Evolutionary conservation across 2,329 filamentous ascomycete genomes (phyloP).

Genomic region (Colletotrichum sp.): DNA sequence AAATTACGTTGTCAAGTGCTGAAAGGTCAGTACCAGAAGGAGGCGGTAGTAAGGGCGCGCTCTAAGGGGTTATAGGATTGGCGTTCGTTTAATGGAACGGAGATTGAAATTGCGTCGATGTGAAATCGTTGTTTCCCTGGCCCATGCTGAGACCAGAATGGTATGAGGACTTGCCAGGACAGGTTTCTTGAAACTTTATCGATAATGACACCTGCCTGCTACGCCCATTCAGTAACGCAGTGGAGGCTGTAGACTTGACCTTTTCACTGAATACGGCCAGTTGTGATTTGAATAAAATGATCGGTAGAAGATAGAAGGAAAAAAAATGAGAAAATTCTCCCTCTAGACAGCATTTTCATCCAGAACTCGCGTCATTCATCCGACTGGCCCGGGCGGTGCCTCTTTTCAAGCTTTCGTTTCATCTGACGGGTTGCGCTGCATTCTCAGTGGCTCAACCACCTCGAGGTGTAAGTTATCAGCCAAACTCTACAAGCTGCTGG

Average conservation of each 20-base stretch:
- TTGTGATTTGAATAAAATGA: not conserved
- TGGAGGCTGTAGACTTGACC: not conserved
- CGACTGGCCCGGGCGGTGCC: not conserved
- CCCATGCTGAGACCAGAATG: not conserved
- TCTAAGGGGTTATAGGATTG: not conserved
- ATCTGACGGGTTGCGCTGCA: not conserved
- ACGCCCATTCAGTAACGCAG: not conserved
- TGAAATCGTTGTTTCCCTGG: not conserved
- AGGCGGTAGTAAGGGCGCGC: not conserved
- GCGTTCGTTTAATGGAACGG: not conserved
- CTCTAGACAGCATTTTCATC: not conserved
- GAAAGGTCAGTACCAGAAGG: not conserved
- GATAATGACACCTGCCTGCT: not conserved
- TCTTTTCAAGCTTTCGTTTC: not conserved
- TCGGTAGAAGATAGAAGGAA: not conserved
- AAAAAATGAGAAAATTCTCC: not conserved
- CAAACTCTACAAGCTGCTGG: not conserved
- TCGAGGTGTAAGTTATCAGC: not conserved
- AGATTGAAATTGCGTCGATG: not conserved
- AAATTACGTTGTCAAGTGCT: not conserved
- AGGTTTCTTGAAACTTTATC: not conserved
- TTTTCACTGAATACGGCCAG: not conserved
- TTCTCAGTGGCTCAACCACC: not conserved
- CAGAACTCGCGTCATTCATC: not conserved
- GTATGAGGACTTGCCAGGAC: not conserved